A percentile compares a stretch with the other conserved stretches of the same genome.
These are phyloP conservation scores for Osmanthus fragrans DNA, from an alignment of 257 asterid genomes.

Conservation along the genomic window DNA sequence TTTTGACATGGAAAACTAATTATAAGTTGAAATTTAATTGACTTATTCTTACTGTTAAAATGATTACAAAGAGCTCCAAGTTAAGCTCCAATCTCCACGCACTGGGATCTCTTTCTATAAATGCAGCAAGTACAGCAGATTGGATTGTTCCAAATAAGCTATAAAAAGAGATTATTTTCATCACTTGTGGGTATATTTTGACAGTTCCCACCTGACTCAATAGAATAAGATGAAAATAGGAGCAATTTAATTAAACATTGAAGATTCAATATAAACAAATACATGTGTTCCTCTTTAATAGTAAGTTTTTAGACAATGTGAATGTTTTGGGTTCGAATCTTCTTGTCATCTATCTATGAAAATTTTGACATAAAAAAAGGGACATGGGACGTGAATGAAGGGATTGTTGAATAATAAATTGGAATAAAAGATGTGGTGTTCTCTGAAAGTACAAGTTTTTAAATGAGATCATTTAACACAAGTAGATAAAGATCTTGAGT, in stretches of 20 bases:
- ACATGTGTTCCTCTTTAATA: background rate
- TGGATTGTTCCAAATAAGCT: conserved; percentile 73
- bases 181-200: conserved; percentile 63
- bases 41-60: conserved; percentile 52
- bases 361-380: too few relatives aligned
- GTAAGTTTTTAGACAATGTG: too few relatives aligned
- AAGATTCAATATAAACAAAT: background rate
- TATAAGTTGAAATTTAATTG: background rate
- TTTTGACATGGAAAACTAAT: background rate
- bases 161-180: conserved; percentile 61
- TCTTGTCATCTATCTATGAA: too few relatives aligned
- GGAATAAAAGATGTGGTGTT: too few relatives aligned
- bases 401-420: too few relatives aligned
- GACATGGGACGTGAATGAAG: too few relatives aligned
- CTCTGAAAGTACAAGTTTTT: background rate
- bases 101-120: conserved; percentile 47
- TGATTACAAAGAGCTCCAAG: conserved; percentile 54
- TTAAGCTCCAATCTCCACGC: conserved; percentile 64
- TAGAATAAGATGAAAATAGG: background rate
- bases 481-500: too few relatives aligned
- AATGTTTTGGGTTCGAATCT: too few relatives aligned
- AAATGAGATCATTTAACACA: too few relatives aligned
- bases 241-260: background rate
- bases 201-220: conserved; percentile 64
- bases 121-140: conserved; percentile 45